Base-by-base conservation (phyloP, 192 early-diverging fungal genomes). In the Paraglomus occultum region DNA sequence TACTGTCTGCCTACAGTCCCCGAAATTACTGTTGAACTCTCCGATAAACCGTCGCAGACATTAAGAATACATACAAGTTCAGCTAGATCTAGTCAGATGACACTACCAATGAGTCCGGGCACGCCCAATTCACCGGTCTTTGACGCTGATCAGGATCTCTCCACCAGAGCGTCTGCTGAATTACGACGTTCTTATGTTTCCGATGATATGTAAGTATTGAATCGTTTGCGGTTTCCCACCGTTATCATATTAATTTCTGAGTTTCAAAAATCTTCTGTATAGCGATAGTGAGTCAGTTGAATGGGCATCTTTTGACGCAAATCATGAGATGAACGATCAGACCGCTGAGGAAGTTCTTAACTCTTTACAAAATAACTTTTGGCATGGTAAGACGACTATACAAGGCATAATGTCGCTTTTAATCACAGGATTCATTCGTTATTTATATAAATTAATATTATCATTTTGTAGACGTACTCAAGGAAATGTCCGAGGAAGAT, bases 291-390 rank as follows among this genome's bases (percentile, higher is more conserved):
- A 31, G 31, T 31, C 23, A 18, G 48, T 11, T 40, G 64, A 11
- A 42, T 50, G 47, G 22, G 49, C 31, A 42, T 31, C 17, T 15
- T 54, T 67, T 51, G 71, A 54, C 52, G 50, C 64, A 31, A 72
- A 67, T 51, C n/a, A 23, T 46, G 71, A 72, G 18, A 72, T 72
- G 71, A 64, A 72, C 31, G 71, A 72, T 51, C 64, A 45, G 45
- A 72, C 62, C n/a, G 71, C 71, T 8, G 51, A 67, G 52, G 47
- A 67, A n/a, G 9, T 72, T 12, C 38, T 72, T 17, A 64, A 51
- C 14, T 58, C 22, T 22, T 47, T 72, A 22, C 61, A 72, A 23
- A 66, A 51, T 47, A 66, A 66, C 18, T 17, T 71, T 11, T 72
- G 71, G 71, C 71, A 72, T 64, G 64, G 71, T 72, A 72, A 67